Percentiles rank a stretch among this genome's conserved stretches.
phyloP scores from a whole-genome alignment of 176 grass and related monocot genomes.

The Phyllostachys edulis region DNA sequence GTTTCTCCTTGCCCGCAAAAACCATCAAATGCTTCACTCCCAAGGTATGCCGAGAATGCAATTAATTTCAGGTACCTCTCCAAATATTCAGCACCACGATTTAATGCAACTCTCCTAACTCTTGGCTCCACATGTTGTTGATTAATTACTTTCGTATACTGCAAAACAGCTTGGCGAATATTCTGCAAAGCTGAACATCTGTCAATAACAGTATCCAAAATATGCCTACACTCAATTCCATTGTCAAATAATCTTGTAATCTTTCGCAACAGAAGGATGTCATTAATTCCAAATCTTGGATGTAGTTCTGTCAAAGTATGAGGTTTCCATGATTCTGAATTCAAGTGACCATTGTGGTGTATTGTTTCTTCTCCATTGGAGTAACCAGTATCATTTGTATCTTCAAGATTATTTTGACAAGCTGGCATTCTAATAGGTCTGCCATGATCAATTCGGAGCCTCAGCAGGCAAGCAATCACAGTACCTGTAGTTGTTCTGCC shows the following conservation, averaged over 20 bases:
- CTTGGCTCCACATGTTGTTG: conserved; percentile 87
- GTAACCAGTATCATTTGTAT: conserved; percentile 42
- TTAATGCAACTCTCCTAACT: conserved; percentile 92
- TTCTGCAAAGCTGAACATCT: conserved; percentile 95
- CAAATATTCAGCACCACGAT: conserved; percentile 92
- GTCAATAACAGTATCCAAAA: conserved; percentile 86
- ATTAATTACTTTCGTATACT: conserved; percentile 91
- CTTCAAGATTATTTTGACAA: conserved; percentile 50
- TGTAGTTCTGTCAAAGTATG: conserved; percentile 40
- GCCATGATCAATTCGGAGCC: conserved; percentile 77
- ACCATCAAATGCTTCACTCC: conserved; percentile 93
- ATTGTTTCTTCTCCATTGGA: conserved; percentile 74
- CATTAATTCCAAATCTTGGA: conserved; percentile 76
- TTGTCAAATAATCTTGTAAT: conserved; percentile 95
- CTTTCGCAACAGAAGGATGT: conserved; percentile 90
- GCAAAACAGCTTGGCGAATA: conserved; percentile 90
- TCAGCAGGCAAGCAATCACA: conserved; percentile 91
- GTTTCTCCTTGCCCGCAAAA: conserved; percentile 80
- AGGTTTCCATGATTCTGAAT: conserved; percentile 50
- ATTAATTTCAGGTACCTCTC: conserved; percentile 98
- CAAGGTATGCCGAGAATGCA: conserved; percentile 93
- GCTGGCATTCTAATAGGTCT: conserved; percentile 70
- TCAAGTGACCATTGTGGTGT: conserved; percentile 50
- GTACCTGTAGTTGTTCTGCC: conserved; percentile 97
- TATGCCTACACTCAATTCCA: conserved; percentile 78